Conservation (phyloP, 257 asterid species). For the Solanum phureja region DNA sequence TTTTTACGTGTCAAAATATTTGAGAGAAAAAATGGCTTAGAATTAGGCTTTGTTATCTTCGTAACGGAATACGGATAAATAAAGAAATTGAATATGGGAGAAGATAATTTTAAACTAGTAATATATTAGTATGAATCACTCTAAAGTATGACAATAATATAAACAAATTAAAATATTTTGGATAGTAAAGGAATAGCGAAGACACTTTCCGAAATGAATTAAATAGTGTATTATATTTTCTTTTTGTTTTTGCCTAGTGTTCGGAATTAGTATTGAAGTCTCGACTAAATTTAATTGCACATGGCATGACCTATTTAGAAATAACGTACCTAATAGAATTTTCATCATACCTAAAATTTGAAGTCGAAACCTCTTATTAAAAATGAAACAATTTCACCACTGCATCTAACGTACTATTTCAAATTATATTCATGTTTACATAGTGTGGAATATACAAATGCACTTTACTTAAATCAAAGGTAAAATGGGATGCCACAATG, state of each 20-base stretch:
- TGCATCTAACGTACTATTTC: too few species aligned
- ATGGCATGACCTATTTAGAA: too few species aligned
- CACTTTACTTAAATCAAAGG: neutral
- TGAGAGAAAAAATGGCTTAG: neutral
- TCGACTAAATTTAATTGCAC: rapidly evolving
- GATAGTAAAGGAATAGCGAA: too few species aligned
- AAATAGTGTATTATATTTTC: too few species aligned
- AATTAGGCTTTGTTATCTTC: neutral
- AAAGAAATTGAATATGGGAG: neutral
- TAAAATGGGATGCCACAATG: neutral
- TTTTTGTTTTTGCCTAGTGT: too few species aligned
- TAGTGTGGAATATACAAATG: neutral
- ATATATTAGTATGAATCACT: neutral
- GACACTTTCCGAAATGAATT: too few species aligned
- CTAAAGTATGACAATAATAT: neutral
- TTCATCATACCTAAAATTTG: rapidly evolving
- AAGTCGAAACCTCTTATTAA: too few species aligned
- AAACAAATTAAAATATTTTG: neutral
- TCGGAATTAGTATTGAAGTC: rapidly evolving
- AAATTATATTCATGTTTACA: neutral
- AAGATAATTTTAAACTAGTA: neutral
- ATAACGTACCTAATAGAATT: too few species aligned
- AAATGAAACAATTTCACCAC: rapidly evolving
- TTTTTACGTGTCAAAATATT: neutral
- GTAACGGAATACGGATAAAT: neutral